Evolutionary conservation across 805 yeast genomes (phyloP).

Genomic region (Sungouiozyma intestinalis): DNA sequence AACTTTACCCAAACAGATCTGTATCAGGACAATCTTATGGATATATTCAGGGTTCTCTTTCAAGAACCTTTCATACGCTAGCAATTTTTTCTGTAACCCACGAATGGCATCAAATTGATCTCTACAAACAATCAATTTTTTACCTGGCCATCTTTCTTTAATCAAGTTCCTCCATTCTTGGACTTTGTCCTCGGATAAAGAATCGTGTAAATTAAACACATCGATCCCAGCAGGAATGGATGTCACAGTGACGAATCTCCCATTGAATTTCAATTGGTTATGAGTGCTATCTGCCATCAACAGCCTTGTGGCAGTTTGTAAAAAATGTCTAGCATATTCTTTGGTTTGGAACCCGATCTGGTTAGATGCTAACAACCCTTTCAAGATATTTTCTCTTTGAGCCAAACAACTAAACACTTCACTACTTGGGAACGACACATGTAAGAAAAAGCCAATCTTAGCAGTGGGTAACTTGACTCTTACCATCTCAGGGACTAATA

Average conservation of each 20-base stretch:
- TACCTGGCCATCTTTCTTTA: conserved; percentile 64
- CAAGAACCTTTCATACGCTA: conserved; percentile 77
- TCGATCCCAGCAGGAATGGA: conserved; percentile 75
- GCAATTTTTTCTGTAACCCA: conserved; percentile 77
- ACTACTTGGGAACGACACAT: conserved; percentile 89
- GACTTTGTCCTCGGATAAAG: conserved; percentile 41
- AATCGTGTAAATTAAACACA: conserved; percentile 42
- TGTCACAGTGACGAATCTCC: conserved; percentile 44
- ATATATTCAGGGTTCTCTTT: conserved; percentile 60
- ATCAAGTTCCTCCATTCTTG: conserved; percentile 58
- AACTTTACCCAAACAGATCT: conserved; percentile 60
- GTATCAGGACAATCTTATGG: conserved; percentile 63
- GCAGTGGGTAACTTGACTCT: conserved; percentile 69
- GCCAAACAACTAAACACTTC: conserved; percentile 94
- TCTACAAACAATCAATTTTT: conserved; percentile 68
- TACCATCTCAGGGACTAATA: conserved; percentile 78
- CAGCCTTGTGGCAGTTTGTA: conserved; percentile 79
- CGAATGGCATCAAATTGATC: conserved; percentile 83
- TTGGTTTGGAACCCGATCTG: conserved; percentile 82
- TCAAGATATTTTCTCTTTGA: conserved; percentile 62
- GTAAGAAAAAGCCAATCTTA: conserved; percentile 83
- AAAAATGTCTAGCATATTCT: conserved; percentile 88
- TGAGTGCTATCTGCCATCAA: conserved; percentile 73
- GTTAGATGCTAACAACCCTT: conserved; percentile 84
- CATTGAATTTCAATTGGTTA: conserved; percentile 44